Evolutionary conservation across 345 rosid genomes (phyloP).

Genomic region (Sisymbrium irio): DNA sequence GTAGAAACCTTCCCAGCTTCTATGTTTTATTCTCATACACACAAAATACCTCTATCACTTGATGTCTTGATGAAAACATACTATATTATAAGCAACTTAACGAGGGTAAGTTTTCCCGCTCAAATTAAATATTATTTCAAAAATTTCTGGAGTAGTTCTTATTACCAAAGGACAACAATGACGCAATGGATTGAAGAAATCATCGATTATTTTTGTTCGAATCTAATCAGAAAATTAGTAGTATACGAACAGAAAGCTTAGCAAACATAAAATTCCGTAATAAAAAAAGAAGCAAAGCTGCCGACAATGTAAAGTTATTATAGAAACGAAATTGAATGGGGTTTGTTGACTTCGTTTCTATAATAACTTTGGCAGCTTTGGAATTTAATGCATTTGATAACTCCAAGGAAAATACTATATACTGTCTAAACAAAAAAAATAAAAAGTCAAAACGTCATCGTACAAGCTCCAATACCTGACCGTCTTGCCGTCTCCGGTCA

Average conservation of each 20-base stretch:
- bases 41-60: too few relatives aligned
- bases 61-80: too few relatives aligned
- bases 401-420: not conserved
- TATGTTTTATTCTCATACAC: too few relatives aligned
- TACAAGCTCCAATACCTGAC: not conserved
- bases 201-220: not conserved
- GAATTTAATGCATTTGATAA: constrained; percentile 26
- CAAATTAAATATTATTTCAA: too few relatives aligned
- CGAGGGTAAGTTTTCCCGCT: not conserved
- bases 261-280: not conserved
- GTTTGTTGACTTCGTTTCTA: constrained; percentile 37
- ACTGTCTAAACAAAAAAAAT: not conserved
- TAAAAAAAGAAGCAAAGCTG: not conserved
- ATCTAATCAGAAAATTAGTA: not conserved
- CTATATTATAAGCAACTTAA: not conserved
- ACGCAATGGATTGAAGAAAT: not conserved
- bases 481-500: not conserved
- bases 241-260: not conserved
- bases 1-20: too few relatives aligned
- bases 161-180: not conserved
- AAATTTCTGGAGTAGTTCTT: too few relatives aligned
- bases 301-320: constrained; percentile 33
- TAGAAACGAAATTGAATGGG: constrained; percentile 31
- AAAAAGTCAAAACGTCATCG: constrained; percentile 12
- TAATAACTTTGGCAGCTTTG: constrained; percentile 31